These are phyloP conservation scores for Beauveria pseudobassiana DNA, from an alignment of 2,329 filamentous ascomycete genomes.

Conservation along the genomic window DNA sequence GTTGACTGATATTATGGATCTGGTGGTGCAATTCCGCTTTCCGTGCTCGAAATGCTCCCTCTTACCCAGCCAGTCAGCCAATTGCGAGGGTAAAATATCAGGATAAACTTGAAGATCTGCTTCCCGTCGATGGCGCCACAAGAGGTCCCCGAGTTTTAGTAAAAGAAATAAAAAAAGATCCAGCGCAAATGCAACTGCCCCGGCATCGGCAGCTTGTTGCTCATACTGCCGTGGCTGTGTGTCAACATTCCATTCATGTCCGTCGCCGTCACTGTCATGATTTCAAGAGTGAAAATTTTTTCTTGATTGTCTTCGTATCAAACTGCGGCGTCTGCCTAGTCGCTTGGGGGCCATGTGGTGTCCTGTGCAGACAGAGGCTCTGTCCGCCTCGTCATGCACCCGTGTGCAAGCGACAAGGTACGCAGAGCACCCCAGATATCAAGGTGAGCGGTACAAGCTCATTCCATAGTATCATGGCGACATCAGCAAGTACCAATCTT, in stretches of 20 bases:
- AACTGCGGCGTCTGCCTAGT: not conserved
- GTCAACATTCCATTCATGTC: not conserved
- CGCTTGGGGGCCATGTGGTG: not conserved
- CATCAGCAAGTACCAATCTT: no score
- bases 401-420: not conserved
- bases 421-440: no score
- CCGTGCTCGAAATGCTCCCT: no score
- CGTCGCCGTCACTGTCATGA: not conserved
- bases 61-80: no score
- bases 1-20: not conserved
- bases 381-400: not conserved
- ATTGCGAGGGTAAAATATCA: no score
- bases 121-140: no score
- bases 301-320: not conserved
- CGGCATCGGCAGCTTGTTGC: conserved; percentile 1
- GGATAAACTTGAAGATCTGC: no score
- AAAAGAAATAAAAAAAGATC: no score
- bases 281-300: not conserved
- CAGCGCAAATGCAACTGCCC: not conserved
- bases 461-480: no score
- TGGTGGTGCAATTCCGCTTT: not conserved
- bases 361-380: not conserved
- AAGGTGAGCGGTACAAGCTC: no score
- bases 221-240: not conserved
- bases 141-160: no score